phyloP scores from a whole-genome alignment of 1,284 basidiomycete genomes.

The Cerrena zonata region DNA sequence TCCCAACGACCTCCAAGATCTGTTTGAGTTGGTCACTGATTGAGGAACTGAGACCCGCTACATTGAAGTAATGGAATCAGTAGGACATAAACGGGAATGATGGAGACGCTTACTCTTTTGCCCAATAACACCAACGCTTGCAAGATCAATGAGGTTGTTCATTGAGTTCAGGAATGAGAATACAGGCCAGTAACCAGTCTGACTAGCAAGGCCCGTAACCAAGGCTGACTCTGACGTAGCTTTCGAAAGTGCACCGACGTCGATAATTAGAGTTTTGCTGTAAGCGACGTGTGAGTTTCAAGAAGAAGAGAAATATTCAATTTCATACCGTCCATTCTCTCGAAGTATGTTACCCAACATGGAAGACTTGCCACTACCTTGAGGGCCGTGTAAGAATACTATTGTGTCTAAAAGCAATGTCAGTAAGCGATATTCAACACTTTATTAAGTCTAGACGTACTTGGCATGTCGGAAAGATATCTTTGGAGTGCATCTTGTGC shows the following conservation, averaged over 20 bases:
- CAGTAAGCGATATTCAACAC: not conserved
- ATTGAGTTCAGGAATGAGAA: constrained; percentile 86
- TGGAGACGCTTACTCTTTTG: constrained; percentile 69
- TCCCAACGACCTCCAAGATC: constrained; percentile 77
- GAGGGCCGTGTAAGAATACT: constrained; percentile 85
- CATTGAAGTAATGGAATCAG: constrained; percentile 5
- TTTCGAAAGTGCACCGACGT: constrained; percentile 75
- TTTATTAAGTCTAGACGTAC: constrained; percentile 33
- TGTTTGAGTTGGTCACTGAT: constrained; percentile 82
- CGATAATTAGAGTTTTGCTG: constrained; percentile 72
- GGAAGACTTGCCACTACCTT: constrained; percentile 82
- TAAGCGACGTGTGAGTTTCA: not conserved
- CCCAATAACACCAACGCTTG: constrained; percentile 86
- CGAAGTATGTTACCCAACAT: constrained; percentile 63
- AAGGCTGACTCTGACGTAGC: constrained; percentile 69
- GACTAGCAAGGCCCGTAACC: constrained; percentile 64
- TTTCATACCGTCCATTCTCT: constrained; percentile 51
- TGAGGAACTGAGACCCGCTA: constrained; percentile 81
- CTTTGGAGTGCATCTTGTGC: constrained; percentile 64
- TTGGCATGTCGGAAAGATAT: constrained; percentile 73
- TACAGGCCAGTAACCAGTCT: constrained; percentile 88
- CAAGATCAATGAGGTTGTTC: constrained; percentile 87
- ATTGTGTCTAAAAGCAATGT: constrained; percentile 45
- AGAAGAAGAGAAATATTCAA: not conserved
- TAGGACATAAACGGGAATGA: not conserved